Evolutionary conservation across 495 filamentous ascomycete genomes (phyloP), one percentile per base, ranked within the genome.

Genomic region (Penicillium maclennaniae): DNA sequence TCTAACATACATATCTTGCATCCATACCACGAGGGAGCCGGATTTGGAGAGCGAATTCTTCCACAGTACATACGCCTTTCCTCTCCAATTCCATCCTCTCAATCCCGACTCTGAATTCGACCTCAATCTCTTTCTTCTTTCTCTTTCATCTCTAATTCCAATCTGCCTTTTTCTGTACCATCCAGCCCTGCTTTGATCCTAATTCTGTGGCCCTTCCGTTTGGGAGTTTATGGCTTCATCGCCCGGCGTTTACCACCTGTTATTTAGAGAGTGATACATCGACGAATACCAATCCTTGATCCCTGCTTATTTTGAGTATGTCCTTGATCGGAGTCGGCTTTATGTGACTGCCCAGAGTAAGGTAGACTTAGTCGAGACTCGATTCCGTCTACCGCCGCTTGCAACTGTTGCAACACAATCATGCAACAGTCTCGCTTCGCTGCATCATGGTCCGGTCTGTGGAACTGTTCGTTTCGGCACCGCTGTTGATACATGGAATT

Each of bases 1-100:
- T 26, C 31, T 37, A 51, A 39, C 53, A 53, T 53, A 60, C 52
- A 60, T 55, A 51, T 40, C 49, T 59, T 49, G 43, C 52, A 55
- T 55, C 46, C 40, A 53, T 60, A 55, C 49, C 43, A 45, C 40
- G 41, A 43, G 52, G 53, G 45, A 36, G 47, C 45, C 23, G 52
- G 43, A 31, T 20, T 23, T 41, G 48, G 31, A 47, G 47, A 52
- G 45, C 47, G 20, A 49, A 48, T 47, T 42, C 15, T 47, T 43
- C 16, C 51, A 43, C n/a, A 25, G 57, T 60, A 60, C 57, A 60
- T 60, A 60, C 37, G 40, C 21, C 15, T 23, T 48, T 27, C 42
- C 42, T 51, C 31, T 37, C 37, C 23, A n/a, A 42, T 41, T 21
- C 47, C 38, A 19, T 40, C 19, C 3, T 1, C 38, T 7, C 16